Evolutionary conservation across 1,284 basidiomycete genomes (phyloP), one percentile per base, ranked within the genome.

Genomic region (Pseudozyma pruni): DNA sequence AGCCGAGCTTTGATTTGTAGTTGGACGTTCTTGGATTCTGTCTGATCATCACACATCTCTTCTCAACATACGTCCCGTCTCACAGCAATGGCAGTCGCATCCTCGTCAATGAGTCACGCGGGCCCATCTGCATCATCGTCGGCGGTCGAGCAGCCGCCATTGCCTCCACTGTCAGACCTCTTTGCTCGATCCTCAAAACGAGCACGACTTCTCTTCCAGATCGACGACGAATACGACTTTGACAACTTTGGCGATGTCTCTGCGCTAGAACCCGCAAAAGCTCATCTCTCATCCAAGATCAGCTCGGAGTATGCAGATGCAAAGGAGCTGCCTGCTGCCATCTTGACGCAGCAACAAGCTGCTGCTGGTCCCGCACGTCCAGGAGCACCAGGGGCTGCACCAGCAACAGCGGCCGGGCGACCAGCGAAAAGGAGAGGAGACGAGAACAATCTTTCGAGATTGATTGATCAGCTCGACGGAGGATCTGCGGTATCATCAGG

Each of bases 261-360:
- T 5, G 57, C 61, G 2, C 14, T 52, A 14, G 69, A 57, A 8
- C 58, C 69, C 0, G 47, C 59, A 7, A 85, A 84, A 63, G 79
- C 84, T 32, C 85, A 85, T 52, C 79, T 86, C 4, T 76, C 84
- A 1, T 90, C 78, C 88, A 96, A 88, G 89, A 91, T 83, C 83
- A 88, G 77, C 86, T 90, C 84, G 13, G 95, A 98, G 83, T 98
- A 95, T 84, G 87, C 87, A 54, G 89, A 96, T 79, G 92, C 88
- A 74, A 91, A 91, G 81, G 87, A 89, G 31, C 88, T 98, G 1
- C 95, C 95, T 1, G 84, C 91, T 3, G 88, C 91, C 2, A 84
- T 98, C 32, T 85, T 92, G 17, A 85, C 89, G 0, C 93, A 94
- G 71, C 92, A 94, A 69, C 92, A 94, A 63, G 90, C 88, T 0